A percentile compares a stretch with the other conserved stretches of the same genome.
phyloP scores from a whole-genome alignment of 176 grass and related monocot genomes.

The Calamus simplicifolius region DNA sequence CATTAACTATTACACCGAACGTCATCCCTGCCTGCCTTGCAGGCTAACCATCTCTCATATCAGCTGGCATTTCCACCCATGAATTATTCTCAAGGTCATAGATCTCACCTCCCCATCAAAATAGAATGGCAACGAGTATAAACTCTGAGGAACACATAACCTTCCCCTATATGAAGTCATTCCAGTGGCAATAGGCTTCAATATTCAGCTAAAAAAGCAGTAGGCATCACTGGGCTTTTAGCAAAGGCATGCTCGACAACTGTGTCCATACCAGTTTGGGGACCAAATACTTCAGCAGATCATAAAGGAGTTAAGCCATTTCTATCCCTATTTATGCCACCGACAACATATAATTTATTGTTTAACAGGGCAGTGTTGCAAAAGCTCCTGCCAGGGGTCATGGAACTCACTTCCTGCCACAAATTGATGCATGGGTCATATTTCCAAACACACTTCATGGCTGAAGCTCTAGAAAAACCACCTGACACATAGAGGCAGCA shows the following conservation, averaged over 20 bases:
- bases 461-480: conserved; percentile 44
- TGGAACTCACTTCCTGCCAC: conserved; percentile 59
- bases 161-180: conserved; percentile 55
- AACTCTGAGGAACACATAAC: conserved; percentile 67
- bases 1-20: conserved; percentile 43
- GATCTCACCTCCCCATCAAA: conserved; percentile 69
- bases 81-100: conserved; percentile 51
- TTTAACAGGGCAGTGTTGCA: conserved; percentile 59
- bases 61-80: conserved; percentile 67
- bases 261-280: conserved; percentile 30
- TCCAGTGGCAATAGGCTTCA: conserved; percentile 59
- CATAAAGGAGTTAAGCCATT: conserved; percentile 42
- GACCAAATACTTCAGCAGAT: conserved; percentile 77
- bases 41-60: conserved; percentile 73
- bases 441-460: conserved; percentile 45
- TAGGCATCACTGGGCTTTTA: conserved; percentile 42
- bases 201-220: too few relatives aligned
- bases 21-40: conserved; percentile 60
- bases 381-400: conserved; percentile 50
- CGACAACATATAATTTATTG: conserved; percentile 75
- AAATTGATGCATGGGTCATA: conserved; percentile 59
- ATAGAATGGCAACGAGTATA: conserved; percentile 74
- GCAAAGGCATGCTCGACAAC: conserved; percentile 59
- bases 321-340: conserved; percentile 41
- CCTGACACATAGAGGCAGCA: conserved; percentile 72